Percentiles rank a stretch among this genome's conserved stretches.
These are phyloP conservation scores for Geosmithia morbida DNA, from an alignment of 2,329 filamentous ascomycete genomes.

Conservation along the genomic window DNA sequence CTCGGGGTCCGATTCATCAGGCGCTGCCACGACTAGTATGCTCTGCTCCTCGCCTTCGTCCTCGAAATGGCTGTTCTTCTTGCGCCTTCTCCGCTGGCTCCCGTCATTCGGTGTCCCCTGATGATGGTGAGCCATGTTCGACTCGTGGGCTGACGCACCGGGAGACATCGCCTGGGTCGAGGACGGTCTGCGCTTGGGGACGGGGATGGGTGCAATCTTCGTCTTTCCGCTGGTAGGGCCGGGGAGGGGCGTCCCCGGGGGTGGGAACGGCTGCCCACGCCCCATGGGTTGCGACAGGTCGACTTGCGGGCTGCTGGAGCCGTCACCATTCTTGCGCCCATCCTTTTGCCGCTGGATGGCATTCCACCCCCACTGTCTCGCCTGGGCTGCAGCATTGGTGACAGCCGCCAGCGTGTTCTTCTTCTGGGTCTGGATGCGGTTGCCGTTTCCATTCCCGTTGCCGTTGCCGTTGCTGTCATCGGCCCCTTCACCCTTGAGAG, in stretches of 20 bases:
- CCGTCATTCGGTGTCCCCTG: slow-evolving; percentile 26
- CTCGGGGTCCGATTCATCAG: slow-evolving; percentile 44
- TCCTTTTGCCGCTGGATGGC: slow-evolving; percentile 37
- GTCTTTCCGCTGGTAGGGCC: slow-evolving; percentile 43
- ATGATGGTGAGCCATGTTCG: not conserved
- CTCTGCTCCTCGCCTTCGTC: slow-evolving; percentile 25
- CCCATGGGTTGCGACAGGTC: slow-evolving; percentile 59
- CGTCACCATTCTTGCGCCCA: slow-evolving; percentile 17
- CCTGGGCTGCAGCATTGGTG: slow-evolving; percentile 38
- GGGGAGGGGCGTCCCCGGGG: slow-evolving; percentile 66
- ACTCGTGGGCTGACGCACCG: slow-evolving; percentile 1
- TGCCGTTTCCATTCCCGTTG: slow-evolving; percentile 6
- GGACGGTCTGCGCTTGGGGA: slow-evolving; percentile 51
- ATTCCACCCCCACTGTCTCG: slow-evolving; percentile 45
- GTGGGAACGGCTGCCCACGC: slow-evolving; percentile 66
- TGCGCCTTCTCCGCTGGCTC: slow-evolving; percentile 17
- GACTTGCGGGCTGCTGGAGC: slow-evolving; percentile 14
- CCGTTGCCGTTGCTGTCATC: not conserved
- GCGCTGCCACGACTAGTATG: slow-evolving; percentile 51
- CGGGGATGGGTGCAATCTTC: slow-evolving; percentile 38
- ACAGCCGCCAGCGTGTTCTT: slow-evolving; percentile 38
- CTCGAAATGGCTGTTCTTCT: slow-evolving; percentile 18
- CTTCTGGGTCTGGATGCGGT: slow-evolving; percentile 20
- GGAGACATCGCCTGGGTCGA: slow-evolving; percentile 3
- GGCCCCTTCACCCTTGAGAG: not conserved